Conservation (phyloP, 306 rosid species). For the Leucaena leucocephala region DNA sequence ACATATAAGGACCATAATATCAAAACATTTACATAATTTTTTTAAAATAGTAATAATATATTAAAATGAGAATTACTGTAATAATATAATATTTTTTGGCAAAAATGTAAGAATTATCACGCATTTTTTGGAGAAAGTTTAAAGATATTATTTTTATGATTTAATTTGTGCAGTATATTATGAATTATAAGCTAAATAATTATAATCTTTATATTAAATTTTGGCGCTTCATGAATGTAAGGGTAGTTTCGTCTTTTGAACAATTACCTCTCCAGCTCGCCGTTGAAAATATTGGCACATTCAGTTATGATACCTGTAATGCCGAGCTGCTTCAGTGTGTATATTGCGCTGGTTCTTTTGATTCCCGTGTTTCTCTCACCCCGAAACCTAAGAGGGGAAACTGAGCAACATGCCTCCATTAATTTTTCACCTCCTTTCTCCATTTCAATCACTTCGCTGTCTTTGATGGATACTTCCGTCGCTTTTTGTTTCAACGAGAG, state of each 20-base stretch:
- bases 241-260: neutral
- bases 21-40: neutral
- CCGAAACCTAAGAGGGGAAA: constrained; percentile 44
- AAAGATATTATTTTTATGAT: too few relatives aligned
- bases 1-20: neutral
- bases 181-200: too few relatives aligned
- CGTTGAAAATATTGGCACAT: too few relatives aligned
- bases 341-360: constrained; percentile 36
- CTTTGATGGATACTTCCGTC: too few relatives aligned
- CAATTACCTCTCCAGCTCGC: neutral
- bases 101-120: too few relatives aligned
- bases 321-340: constrained; percentile 42
- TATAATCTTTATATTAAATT: too few relatives aligned
- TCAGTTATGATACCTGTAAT: constrained; percentile 24
- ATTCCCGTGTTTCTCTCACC: constrained; percentile 50
- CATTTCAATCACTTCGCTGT: too few relatives aligned
- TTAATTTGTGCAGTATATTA: too few relatives aligned
- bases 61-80: neutral
- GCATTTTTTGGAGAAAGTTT: neutral
- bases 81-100: neutral
- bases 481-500: too few relatives aligned
- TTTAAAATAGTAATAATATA: neutral
- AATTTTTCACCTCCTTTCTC: too few relatives aligned
- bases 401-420: constrained; percentile 6
- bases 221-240: neutral